These are phyloP conservation scores for Ceratocystis ficicola DNA, from an alignment of 2,329 filamentous ascomycete genomes.

Conservation along the genomic window DNA sequence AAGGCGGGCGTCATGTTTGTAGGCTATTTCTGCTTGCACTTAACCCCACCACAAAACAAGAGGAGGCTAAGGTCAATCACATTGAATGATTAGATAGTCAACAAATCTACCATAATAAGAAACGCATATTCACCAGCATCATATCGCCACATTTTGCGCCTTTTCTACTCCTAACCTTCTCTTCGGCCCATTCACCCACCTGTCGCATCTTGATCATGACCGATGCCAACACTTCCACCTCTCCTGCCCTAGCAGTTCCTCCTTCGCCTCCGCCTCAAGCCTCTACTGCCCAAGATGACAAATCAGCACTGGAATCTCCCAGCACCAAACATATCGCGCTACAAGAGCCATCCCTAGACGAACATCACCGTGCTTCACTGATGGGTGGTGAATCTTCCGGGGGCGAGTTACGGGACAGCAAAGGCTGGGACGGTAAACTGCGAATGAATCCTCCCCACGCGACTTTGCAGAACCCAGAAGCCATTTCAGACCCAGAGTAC, in stretches of 20 bases:
- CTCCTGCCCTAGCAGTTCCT: neutral
- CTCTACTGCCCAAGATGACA: neutral
- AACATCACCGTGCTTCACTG: slow-evolving; percentile 19
- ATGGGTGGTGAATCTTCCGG: slow-evolving; percentile 29
- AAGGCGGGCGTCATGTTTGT: too few relatives aligned
- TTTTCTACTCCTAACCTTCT: neutral
- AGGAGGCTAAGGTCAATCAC: too few relatives aligned
- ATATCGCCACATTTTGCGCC: neutral
- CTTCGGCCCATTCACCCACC: too few relatives aligned
- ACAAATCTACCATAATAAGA: too few relatives aligned
- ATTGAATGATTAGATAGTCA: too few relatives aligned
- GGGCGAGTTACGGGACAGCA: slow-evolving; percentile 45
- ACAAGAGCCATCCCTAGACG: slow-evolving; percentile 30
- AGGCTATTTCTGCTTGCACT: too few relatives aligned
- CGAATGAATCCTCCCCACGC: slow-evolving; percentile 45
- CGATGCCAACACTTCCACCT: neutral
- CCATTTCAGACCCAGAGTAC: slow-evolving; percentile 72
- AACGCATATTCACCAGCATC: too few relatives aligned
- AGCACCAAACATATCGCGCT: slow-evolving; percentile 36
- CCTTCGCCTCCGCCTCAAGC: slow-evolving; percentile 16
- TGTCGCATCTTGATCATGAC: neutral
- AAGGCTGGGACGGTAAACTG: slow-evolving; percentile 76
- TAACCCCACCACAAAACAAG: too few relatives aligned
- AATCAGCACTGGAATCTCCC: neutral
- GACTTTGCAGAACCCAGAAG: slow-evolving; percentile 64